Conservation (phyloP, 2,329 filamentous ascomycete genomes). For the Aureobasidium lini region DNA sequence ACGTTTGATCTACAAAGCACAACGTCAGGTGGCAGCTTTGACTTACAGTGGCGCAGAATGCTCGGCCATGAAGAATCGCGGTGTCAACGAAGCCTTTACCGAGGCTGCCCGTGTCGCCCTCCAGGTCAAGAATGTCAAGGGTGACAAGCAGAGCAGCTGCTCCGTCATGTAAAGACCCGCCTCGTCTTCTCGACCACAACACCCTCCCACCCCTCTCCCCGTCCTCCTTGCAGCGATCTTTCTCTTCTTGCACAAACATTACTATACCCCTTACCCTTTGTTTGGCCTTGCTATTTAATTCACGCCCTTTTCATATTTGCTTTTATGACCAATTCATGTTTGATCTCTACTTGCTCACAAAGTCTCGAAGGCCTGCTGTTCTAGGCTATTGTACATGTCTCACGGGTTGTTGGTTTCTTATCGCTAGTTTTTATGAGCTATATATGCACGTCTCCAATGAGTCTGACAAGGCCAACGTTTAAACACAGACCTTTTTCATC, state of each 20-base stretch:
- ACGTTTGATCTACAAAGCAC: slow-evolving; percentile 22
- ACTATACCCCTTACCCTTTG: slow-evolving; percentile 9
- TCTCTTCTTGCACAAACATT: slow-evolving; percentile 12
- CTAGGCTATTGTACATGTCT: background rate
- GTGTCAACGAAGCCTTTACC: slow-evolving; percentile 97
- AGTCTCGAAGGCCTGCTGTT: background rate
- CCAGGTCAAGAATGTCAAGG: slow-evolving; percentile 42
- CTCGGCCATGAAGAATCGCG: slow-evolving; percentile 95
- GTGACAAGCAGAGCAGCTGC: slow-evolving; percentile 40
- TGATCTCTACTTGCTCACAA: background rate
- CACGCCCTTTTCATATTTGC: slow-evolving; percentile 3
- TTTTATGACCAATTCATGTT: background rate
- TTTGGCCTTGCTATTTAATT: slow-evolving; percentile 4
- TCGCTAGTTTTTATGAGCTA: background rate
- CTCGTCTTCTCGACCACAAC: background rate
- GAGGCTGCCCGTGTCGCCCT: slow-evolving; percentile 93
- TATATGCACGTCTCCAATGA: background rate
- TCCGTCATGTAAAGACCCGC: slow-evolving; percentile 31
- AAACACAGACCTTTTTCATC: background rate
- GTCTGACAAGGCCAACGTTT: background rate
- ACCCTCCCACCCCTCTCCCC: background rate
- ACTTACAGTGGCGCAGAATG: slow-evolving; percentile 56
- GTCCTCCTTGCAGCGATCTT: background rate
- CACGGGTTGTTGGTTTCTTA: background rate
- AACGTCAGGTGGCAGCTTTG: background rate